phyloP scores from a whole-genome alignment of 2,329 filamentous ascomycete species.

The Rhexocercosporidium sp. region DNA sequence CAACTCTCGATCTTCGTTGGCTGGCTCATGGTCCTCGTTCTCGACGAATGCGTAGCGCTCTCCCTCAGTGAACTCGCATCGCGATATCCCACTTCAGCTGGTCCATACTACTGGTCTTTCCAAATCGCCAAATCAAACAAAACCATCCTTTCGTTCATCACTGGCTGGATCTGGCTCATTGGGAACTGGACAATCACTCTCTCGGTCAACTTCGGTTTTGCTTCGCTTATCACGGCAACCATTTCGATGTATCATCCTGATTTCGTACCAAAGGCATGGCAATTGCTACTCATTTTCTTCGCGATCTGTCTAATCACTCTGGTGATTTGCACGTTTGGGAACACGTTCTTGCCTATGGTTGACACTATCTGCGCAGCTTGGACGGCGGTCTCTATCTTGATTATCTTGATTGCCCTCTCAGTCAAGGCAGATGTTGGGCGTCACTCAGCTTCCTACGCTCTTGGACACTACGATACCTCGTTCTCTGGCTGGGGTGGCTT shows the following conservation, averaged over 20 bases:
- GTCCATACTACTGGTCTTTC: constrained; percentile 80
- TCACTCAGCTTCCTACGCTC: constrained; percentile 55
- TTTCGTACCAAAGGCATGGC: constrained; percentile 61
- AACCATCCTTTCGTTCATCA: constrained; percentile 70
- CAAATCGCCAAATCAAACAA: constrained; percentile 70
- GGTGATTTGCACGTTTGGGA: constrained; percentile 68
- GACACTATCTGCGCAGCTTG: constrained; percentile 63
- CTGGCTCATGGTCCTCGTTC: constrained; percentile 58
- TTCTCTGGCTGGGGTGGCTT: constrained; percentile 64
- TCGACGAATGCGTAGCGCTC: constrained; percentile 69
- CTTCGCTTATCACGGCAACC: constrained; percentile 56
- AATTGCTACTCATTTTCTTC: constrained; percentile 74
- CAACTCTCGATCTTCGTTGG: constrained; percentile 61
- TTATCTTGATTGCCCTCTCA: constrained; percentile 61
- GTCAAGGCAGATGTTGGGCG: constrained; percentile 58
- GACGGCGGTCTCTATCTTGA: constrained; percentile 59
- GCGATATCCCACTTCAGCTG: constrained; percentile 77
- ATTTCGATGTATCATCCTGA: constrained; percentile 59
- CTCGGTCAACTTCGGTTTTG: constrained; percentile 79
- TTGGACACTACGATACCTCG: constrained; percentile 61
- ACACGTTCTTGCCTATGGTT: constrained; percentile 67
- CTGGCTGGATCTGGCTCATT: constrained; percentile 77
- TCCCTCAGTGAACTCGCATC: constrained; percentile 77
- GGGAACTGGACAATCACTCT: constrained; percentile 84
- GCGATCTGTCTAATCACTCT: constrained; percentile 69